Percentiles rank a stretch among this genome's conserved stretches.
phyloP scores from a whole-genome alignment of 306 rosid genomes.

The Styphnolobium japonicum region DNA sequence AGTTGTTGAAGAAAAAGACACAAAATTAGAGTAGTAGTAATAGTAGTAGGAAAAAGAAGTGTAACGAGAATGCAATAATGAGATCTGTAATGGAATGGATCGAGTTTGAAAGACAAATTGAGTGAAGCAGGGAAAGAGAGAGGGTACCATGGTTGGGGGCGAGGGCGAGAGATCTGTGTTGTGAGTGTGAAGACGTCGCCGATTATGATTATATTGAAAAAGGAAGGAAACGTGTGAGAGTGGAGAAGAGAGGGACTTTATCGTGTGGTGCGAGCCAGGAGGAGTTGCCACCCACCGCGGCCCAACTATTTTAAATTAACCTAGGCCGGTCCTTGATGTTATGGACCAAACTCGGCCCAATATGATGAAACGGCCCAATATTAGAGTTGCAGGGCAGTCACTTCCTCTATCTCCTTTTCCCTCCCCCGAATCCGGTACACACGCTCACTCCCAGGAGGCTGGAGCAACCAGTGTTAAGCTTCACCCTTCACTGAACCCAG shows the following conservation, averaged over 20 bases:
- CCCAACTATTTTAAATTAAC: neutral
- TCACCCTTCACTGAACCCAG: no score
- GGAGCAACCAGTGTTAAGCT: no score
- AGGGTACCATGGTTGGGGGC: constrained; percentile 11
- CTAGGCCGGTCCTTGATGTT: neutral
- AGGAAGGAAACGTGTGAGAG: neutral
- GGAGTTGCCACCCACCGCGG: no score
- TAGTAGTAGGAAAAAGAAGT: neutral
- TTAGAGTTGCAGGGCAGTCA: no score
- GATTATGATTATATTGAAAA: neutral
- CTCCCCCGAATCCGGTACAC: no score
- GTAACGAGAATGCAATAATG: neutral
- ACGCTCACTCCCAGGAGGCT: no score
- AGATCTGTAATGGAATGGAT: constrained; percentile 19
- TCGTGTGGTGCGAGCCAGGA: neutral
- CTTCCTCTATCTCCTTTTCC: no score
- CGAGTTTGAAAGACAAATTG: neutral
- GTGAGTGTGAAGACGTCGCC: neutral
- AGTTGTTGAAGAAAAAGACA: neutral
- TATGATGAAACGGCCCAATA: no score
- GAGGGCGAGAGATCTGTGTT: neutral
- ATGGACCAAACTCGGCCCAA: no score
- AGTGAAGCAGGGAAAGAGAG: neutral
- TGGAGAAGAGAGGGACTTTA: constrained; percentile 1
- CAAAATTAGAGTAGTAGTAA: neutral